Evolutionary conservation across 306 rosid species (phyloP), one percentile per base, ranked within the genome.

Genomic region (Malus fusca): DNA sequence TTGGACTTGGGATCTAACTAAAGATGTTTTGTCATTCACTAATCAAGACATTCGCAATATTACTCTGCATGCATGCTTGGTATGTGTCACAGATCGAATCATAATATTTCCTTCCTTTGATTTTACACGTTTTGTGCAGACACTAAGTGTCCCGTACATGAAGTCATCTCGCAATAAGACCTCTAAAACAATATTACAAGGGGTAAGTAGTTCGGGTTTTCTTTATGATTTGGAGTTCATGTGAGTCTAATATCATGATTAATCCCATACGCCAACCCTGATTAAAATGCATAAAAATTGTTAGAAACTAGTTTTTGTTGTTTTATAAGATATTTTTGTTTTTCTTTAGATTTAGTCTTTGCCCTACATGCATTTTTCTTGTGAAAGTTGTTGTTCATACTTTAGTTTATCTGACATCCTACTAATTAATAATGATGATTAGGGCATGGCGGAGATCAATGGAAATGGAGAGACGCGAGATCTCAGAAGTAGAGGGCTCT

Each of bases 121-220:
- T 58, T 60, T 68, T 64, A 35, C 77, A 66, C 33, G 42, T 66
- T 26, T 76, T 15, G 59, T 79, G 78, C 96, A 93, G 98, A 90
- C 98, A 11, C 70, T 93, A 25, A 93, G 98, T 86, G 96, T 91
- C 66, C 98, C 98, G 26, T 93, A 93, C 83, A 91, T 89, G 98
- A 93, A 88, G 80, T 78, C 89, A 52, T 81, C 89, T 0, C 82
- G 86, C 75, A 85, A 82, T 78, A 88, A 84, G 69, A 40, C 70
- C 4, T 72, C 44, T 44, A 84, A 83, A 84, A 55, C 77, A 37
- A 73, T 79, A 48, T 48, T 48, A 83, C 91, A 86, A 79, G 85
- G 82, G 93, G 98, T 93, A 79, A 80, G 82, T 48, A 15, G 21
- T 48, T 48, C 15, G 21, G 21, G 55, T 48, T 15, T 48, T 48